phyloP scores from a whole-genome alignment of 2,329 filamentous ascomycete genomes.

The Cercospora berteroae region DNA sequence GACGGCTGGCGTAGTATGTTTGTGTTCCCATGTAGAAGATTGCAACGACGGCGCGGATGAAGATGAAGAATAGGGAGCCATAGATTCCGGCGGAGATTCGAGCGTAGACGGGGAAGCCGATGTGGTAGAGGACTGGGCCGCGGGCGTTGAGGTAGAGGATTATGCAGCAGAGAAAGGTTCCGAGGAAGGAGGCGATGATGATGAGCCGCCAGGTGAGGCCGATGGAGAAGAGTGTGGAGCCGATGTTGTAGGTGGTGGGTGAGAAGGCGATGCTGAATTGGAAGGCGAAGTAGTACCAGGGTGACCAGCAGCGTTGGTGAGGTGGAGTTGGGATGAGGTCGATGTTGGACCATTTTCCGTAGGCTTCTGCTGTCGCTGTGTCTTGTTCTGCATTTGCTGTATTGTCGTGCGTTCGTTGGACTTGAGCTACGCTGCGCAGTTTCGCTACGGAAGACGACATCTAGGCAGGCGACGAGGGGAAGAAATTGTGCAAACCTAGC shows the following conservation, averaged over 20 bases:
- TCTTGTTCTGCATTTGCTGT: not conserved
- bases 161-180: conserved; percentile 35
- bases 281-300: conserved; percentile 37
- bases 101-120: conserved; percentile 40
- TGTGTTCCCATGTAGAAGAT: conserved; percentile 44
- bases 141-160: conserved; percentile 40
- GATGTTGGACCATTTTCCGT: conserved; percentile 28
- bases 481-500: not conserved
- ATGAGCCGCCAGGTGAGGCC: conserved; percentile 39
- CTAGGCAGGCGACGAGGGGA: not conserved
- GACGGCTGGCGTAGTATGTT: conserved; percentile 37
- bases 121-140: conserved; percentile 39
- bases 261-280: conserved; percentile 39
- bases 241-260: conserved; percentile 39
- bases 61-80: conserved; percentile 43
- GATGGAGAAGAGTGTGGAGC: conserved; percentile 33
- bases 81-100: conserved; percentile 39
- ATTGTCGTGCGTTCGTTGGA: not conserved
- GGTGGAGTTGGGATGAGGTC: conserved; percentile 30
- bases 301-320: conserved; percentile 25
- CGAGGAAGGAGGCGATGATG: conserved; percentile 34
- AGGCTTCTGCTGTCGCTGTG: not conserved
- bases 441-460: not conserved
- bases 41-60: conserved; percentile 39
- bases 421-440: not conserved